phyloP scores from a whole-genome alignment of 2,329 filamentous ascomycete species.

The Aspergillus pseudoglaucus region DNA sequence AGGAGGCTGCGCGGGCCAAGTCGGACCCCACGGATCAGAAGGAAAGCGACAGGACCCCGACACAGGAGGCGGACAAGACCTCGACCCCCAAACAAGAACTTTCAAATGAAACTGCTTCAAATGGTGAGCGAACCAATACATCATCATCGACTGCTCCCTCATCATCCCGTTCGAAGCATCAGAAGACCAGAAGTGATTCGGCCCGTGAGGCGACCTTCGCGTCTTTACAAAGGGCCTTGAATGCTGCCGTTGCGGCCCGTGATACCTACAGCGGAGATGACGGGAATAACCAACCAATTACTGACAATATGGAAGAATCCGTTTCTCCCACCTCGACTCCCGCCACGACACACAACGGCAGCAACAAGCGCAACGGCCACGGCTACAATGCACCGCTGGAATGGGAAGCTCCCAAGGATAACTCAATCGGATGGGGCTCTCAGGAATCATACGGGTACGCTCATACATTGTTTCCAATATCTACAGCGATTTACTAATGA shows the following conservation, averaged over 20 bases:
- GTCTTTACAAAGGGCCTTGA: conserved; percentile 40
- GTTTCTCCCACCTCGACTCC: conserved; percentile 23
- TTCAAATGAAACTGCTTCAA: conserved; percentile 15
- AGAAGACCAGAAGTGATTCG: conserved; percentile 32
- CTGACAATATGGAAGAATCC: conserved; percentile 22
- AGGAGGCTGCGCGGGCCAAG: conserved; percentile 28
- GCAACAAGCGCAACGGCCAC: conserved; percentile 3
- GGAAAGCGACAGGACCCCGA: conserved; percentile 16
- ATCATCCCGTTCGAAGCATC: conserved; percentile 25
- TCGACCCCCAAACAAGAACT: conserved; percentile 19
- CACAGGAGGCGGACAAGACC: conserved; percentile 19
- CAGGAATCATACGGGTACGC: conserved; percentile 17
- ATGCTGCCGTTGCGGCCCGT: conserved; percentile 35
- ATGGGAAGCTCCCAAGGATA: conserved; percentile 23
- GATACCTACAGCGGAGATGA: conserved; percentile 19
- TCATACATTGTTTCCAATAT: no score
- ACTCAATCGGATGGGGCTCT: conserved; percentile 23
- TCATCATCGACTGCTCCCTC: conserved; percentile 9
- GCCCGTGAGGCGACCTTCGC: conserved; percentile 37
- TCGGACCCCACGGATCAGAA: conserved; percentile 18
- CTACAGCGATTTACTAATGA: neutral
- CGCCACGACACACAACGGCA: conserved; percentile 6
- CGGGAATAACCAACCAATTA: conserved; percentile 14
- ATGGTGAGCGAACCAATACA: conserved; percentile 15
- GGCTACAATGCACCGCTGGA: conserved; percentile 15